A percentile compares a stretch with the other conserved stretches of the same genome.
These are phyloP conservation scores for Xylaria curta DNA, from an alignment of 495 filamentous ascomycete species.

Conservation along the genomic window DNA sequence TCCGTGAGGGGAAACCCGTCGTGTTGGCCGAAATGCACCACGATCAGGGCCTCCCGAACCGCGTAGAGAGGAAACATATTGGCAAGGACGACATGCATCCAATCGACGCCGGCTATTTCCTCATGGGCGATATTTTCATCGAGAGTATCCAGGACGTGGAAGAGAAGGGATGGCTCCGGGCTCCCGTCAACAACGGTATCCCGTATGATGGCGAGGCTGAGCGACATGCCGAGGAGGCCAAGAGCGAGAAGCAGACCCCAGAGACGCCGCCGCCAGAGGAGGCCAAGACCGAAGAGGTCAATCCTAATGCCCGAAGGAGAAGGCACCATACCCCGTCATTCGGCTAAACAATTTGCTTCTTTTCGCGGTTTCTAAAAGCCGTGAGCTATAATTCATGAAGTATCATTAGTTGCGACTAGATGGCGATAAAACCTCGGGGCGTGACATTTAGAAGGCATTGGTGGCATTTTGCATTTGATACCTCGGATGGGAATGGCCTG, in stretches of 20 bases:
- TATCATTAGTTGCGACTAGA: neutral
- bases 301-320: constrained; percentile 10
- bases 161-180: constrained; percentile 43
- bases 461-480: constrained; percentile 6
- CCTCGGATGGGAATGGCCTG: neutral
- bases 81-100: constrained; percentile 45
- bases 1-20: constrained; percentile 44
- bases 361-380: neutral
- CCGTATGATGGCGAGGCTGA: constrained; percentile 40
- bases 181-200: constrained; percentile 43
- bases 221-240: constrained; percentile 36
- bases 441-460: neutral
- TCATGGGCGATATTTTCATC: constrained; percentile 56
- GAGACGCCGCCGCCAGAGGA: constrained; percentile 17
- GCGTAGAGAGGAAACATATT: constrained; percentile 38
- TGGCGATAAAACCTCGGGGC: neutral
- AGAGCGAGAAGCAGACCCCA: constrained; percentile 30
- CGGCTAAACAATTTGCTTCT: neutral
- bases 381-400: neutral
- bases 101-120: constrained; percentile 52
- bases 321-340: neutral
- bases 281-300: constrained; percentile 13
- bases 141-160: constrained; percentile 46
- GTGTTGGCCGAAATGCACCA: constrained; percentile 36
- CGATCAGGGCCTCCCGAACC: constrained; percentile 38